phyloP scores from a whole-genome alignment of 371 early-diverging fungal species.

The Smittium mucronatum region DNA sequence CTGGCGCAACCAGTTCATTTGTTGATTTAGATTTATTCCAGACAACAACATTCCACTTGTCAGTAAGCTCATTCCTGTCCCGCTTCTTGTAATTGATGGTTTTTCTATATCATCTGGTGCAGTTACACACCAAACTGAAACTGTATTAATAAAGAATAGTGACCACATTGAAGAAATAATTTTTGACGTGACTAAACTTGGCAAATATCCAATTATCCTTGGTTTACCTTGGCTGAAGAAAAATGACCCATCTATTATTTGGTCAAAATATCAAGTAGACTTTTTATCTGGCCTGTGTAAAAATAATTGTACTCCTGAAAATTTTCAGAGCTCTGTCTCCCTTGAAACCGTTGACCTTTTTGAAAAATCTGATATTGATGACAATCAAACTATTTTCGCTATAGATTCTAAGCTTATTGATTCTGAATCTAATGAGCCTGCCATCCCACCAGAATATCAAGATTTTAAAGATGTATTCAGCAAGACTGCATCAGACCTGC shows the following conservation, averaged over 20 bases:
- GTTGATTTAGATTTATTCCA: background rate
- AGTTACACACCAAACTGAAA: conserved; percentile 6
- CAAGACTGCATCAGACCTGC: conserved; percentile 13
- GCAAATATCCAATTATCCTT: conserved; percentile 2
- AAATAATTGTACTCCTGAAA: no score
- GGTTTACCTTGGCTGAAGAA: conserved; percentile 12
- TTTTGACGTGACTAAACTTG: background rate
- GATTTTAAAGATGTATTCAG: conserved; percentile 16
- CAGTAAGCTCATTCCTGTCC: background rate
- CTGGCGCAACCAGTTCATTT: conserved; percentile 11
- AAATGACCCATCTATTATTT: conserved; percentile 13
- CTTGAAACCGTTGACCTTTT: no score
- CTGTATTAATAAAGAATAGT: background rate
- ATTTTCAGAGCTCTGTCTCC: no score
- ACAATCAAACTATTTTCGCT: background rate
- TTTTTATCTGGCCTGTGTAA: conserved; percentile 1
- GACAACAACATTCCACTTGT: background rate
- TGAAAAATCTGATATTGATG: background rate
- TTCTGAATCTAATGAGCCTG: background rate
- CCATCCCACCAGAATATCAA: conserved; percentile 17
- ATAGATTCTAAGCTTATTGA: background rate
- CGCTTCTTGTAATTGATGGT: background rate
- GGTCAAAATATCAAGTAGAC: background rate
- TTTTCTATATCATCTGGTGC: background rate
- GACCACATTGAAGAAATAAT: background rate